These are phyloP conservation scores for Triticum dicoccoides DNA, from an alignment of 176 grass and related monocot genomes.

Conservation along the genomic window DNA sequence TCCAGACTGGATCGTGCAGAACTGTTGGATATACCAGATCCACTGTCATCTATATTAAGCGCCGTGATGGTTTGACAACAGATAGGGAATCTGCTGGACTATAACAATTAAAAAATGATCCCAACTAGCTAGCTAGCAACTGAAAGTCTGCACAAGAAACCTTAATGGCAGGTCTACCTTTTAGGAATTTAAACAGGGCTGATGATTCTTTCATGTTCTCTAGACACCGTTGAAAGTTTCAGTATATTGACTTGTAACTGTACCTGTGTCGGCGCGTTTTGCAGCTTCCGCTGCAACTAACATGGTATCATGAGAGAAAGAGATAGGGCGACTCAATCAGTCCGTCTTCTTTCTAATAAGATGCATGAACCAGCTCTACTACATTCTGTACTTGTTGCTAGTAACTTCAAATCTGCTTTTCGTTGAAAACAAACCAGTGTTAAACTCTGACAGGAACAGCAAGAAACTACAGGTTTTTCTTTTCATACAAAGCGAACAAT, in stretches of 20 bases:
- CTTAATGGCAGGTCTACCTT: background rate
- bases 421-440: too few relatives aligned
- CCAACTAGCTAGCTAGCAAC: background rate
- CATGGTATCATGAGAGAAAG: background rate
- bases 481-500: too few relatives aligned
- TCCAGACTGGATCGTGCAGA: too few relatives aligned
- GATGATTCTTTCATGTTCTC: background rate
- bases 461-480: too few relatives aligned
- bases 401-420: too few relatives aligned
- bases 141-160: background rate
- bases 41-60: too few relatives aligned
- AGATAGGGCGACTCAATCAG: background rate
- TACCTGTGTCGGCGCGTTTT: background rate
- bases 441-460: too few relatives aligned
- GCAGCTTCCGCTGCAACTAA: background rate
- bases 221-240: background rate
- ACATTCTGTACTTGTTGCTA: too few relatives aligned
- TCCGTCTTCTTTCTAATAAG: background rate
- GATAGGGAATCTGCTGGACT: background rate
- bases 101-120: background rate
- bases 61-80: too few relatives aligned
- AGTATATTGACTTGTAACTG: background rate
- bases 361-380: background rate
- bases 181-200: background rate
- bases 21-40: too few relatives aligned